Conservation (phyloP, 208 protist genomes). For the Trypanosoma vivax region DNA sequence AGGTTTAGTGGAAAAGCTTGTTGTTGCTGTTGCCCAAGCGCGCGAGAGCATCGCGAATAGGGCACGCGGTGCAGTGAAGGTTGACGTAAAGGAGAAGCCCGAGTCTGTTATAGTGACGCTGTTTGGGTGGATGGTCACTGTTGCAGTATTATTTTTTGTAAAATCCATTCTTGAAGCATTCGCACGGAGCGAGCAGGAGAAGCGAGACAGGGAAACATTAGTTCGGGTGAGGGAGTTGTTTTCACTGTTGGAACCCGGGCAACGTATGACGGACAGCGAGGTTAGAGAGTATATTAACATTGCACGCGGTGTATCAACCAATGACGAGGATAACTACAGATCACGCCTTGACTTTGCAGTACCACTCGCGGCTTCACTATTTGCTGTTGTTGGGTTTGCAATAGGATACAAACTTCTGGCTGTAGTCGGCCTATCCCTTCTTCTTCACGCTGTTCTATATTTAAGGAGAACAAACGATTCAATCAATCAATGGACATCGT, state of each 20-base stretch:
- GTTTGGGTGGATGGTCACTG: constrained; percentile 53
- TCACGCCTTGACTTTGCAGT: background rate
- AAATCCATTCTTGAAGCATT: constrained; percentile 85
- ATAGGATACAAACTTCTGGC: constrained; percentile 17
- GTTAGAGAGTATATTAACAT: constrained; percentile 13
- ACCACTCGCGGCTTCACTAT: constrained; percentile 1
- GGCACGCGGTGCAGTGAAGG: constrained; percentile 20
- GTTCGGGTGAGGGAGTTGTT: constrained; percentile 13
- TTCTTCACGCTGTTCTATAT: constrained; percentile 40
- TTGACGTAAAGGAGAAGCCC: constrained; percentile 11
- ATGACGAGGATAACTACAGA: background rate
- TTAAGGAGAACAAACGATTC: constrained; percentile 25
- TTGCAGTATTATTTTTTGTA: constrained; percentile 68
- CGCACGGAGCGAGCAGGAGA: constrained; percentile 60
- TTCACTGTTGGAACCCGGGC: constrained; percentile 2
- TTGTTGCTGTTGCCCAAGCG: constrained; percentile 41
- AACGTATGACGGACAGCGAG: constrained; percentile 6
- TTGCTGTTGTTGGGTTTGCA: constrained; percentile 22
- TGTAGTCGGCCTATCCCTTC: constrained; percentile 31
- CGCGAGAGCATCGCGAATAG: constrained; percentile 65
- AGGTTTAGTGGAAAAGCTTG: constrained; percentile 25
- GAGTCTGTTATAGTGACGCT: constrained; percentile 34
- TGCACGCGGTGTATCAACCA: constrained; percentile 3
- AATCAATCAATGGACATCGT: constrained; percentile 21
- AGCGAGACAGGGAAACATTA: constrained; percentile 31